These are phyloP conservation scores for Dioszegia aurantiaca DNA, from an alignment of 768 basidiomycete species.

Conservation along the genomic window DNA sequence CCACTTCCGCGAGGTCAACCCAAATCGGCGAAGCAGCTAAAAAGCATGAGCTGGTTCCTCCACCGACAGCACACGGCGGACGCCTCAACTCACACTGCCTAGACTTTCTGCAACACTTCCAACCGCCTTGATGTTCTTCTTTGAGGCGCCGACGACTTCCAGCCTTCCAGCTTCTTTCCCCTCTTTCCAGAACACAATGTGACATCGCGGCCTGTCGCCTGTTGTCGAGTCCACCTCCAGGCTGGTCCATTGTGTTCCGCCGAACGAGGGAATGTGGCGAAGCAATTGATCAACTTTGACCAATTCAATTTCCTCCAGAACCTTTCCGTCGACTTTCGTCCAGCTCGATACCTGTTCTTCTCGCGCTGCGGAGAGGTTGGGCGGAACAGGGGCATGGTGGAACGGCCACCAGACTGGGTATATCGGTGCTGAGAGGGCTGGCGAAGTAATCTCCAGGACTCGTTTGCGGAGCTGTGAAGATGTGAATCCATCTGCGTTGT, in stretches of 20 bases:
- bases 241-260: conserved; percentile 21
- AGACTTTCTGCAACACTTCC: conserved; percentile 21
- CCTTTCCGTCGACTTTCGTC: conserved; percentile 14
- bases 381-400: neutral
- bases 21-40: conserved; percentile 9
- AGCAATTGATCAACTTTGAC: conserved; percentile 20
- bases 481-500: conserved; percentile 16
- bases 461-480: conserved; percentile 14
- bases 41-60: neutral
- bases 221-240: conserved; percentile 14
- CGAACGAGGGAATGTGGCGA: conserved; percentile 4
- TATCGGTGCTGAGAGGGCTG: conserved; percentile 12
- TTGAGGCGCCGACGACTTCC: conserved; percentile 21
- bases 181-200: conserved; percentile 11
- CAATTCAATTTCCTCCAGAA: conserved; percentile 19
- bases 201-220: conserved; percentile 3
- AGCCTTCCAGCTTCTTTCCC: conserved; percentile 13
- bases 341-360: conserved; percentile 9
- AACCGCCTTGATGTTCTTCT: conserved; percentile 13
- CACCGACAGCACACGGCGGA: no score
- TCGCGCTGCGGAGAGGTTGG: conserved; percentile 11
- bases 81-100: conserved; percentile 17
- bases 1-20: conserved; percentile 5
- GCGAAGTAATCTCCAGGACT: conserved; percentile 20
- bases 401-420: conserved; percentile 11